Percentiles rank a stretch among this genome's conserved stretches.
Conservation (phyloP, 768 basidiomycete species). For the Hygrocybe punicea region DNA sequence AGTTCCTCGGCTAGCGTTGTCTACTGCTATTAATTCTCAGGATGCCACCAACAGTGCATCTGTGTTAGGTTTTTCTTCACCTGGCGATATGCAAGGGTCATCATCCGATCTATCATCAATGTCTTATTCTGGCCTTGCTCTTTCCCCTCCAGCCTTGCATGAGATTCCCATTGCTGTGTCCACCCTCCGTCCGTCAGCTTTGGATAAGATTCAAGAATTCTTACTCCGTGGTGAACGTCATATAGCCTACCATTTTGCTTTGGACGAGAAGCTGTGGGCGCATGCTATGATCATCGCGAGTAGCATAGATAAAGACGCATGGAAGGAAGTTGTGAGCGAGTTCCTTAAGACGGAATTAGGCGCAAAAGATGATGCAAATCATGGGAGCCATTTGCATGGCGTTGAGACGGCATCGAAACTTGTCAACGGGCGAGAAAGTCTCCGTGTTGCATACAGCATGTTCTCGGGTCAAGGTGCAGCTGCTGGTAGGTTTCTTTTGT, state of each 20-base stretch:
- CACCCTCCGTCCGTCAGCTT: conserved; percentile 55
- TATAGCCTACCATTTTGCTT: conserved; percentile 83
- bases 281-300: conserved; percentile 95
- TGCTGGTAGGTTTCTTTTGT: conserved; percentile 50
- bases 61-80: conserved; percentile 29
- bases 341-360: conserved; percentile 79
- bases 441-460: conserved; percentile 78
- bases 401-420: conserved; percentile 11
- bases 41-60: conserved; percentile 7
- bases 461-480: conserved; percentile 80
- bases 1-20: conserved; percentile 51
- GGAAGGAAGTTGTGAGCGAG: conserved; percentile 86
- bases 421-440: conserved; percentile 60
- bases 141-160: conserved; percentile 29
- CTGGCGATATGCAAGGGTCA: conserved; percentile 31
- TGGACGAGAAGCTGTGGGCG: conserved; percentile 88
- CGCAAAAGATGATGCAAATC: conserved; percentile 27
- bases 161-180: conserved; percentile 58
- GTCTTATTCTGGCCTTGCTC: conserved; percentile 20
- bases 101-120: conserved; percentile 15
- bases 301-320: conserved; percentile 87
- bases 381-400: background rate
- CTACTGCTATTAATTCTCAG: conserved; percentile 17
- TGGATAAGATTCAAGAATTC: conserved; percentile 76
- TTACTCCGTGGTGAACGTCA: conserved; percentile 81